These are phyloP conservation scores for Rhododendron williamsianum DNA, from an alignment of 148 eudicot species.

Conservation along the genomic window DNA sequence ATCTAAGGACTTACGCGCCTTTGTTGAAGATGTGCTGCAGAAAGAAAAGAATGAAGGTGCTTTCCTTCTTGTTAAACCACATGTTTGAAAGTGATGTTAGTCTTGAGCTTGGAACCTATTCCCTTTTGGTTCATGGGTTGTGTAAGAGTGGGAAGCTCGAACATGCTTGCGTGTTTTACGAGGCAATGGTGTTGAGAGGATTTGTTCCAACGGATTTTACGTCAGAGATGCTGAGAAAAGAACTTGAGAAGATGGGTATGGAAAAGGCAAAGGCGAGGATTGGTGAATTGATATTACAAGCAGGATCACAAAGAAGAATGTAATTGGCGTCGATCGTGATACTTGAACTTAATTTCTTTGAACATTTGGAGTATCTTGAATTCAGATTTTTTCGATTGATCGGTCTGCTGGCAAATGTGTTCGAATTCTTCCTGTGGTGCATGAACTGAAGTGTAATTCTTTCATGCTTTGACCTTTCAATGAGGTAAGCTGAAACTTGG, in stretches of 20 bases:
- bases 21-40: conserved; percentile 71
- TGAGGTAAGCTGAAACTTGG: not conserved
- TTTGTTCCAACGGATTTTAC: conserved; percentile 47
- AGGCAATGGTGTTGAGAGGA: conserved; percentile 52
- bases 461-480: not conserved
- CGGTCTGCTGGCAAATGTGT: not conserved
- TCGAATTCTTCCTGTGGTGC: not conserved
- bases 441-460: not conserved
- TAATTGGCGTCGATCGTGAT: not conserved
- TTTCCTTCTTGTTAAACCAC: conserved; percentile 54
- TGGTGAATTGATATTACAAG: conserved; percentile 40
- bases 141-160: conserved; percentile 50
- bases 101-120: conserved; percentile 52
- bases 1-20: conserved; percentile 57
- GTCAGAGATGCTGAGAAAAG: conserved; percentile 35
- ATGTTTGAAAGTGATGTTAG: conserved; percentile 68
- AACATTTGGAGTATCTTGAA: not conserved
- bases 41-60: conserved; percentile 72
- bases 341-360: not conserved
- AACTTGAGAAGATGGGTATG: conserved; percentile 61
- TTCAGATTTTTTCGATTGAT: not conserved
- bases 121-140: conserved; percentile 59
- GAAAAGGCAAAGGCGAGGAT: conserved; percentile 45
- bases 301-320: conserved; percentile 14
- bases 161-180: conserved; percentile 63